phyloP scores from a whole-genome alignment of 345 rosid species.

The Trapa bicornis region DNA sequence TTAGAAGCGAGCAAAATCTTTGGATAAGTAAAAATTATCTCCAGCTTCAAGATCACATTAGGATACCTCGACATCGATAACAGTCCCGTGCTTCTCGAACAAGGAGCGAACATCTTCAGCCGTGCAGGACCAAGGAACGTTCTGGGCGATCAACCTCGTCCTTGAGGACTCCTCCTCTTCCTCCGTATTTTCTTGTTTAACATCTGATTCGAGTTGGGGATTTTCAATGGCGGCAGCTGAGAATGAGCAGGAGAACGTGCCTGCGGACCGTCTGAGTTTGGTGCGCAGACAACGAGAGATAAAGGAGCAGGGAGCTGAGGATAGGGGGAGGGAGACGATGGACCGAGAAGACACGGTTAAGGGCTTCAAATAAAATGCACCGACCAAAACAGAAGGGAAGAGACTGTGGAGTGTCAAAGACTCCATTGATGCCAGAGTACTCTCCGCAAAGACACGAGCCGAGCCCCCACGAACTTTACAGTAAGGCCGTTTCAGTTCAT shows the following conservation, averaged over 20 bases:
- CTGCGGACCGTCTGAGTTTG: background rate
- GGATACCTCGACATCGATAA: slow-evolving; percentile 61
- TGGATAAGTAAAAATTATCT: background rate
- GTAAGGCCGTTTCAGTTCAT: background rate
- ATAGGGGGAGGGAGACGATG: background rate
- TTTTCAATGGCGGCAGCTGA: background rate
- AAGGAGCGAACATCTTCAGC: slow-evolving; percentile 66
- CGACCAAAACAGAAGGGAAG: background rate
- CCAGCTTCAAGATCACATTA: background rate
- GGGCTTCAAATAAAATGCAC: background rate
- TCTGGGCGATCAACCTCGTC: slow-evolving; percentile 55
- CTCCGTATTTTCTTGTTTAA: slow-evolving; percentile 5
- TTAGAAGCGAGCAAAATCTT: background rate
- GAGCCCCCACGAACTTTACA: background rate
- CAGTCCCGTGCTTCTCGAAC: slow-evolving; percentile 60
- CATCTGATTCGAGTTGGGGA: slow-evolving; percentile 8
- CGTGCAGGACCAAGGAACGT: slow-evolving; percentile 66
- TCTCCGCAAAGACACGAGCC: background rate
- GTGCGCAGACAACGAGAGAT: background rate
- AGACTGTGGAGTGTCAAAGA: background rate
- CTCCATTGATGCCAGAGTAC: background rate
- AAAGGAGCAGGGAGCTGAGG: background rate
- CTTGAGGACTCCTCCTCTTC: slow-evolving; percentile 33
- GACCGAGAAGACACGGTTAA: background rate
- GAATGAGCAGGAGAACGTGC: slow-evolving; percentile 1